phyloP scores from a whole-genome alignment of 2,329 filamentous ascomycete genomes.

The Cephalotrichum gorgonifer region DNA sequence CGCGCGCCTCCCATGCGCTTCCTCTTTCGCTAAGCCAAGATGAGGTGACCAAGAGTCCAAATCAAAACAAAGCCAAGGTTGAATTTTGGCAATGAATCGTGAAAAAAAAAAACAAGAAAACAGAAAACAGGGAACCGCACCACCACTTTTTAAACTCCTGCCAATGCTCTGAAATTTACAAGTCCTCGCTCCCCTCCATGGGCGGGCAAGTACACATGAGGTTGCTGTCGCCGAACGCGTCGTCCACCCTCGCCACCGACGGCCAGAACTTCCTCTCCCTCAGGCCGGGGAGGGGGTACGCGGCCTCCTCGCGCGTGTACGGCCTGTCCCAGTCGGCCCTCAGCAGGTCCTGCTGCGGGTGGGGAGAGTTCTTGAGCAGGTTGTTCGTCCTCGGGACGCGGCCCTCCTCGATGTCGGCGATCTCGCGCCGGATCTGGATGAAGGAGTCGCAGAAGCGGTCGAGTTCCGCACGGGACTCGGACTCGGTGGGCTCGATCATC shows the following conservation, averaged over 20 bases:
- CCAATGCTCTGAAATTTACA: neutral
- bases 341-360: conserved; percentile 73
- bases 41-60: too few species aligned
- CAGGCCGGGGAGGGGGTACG: conserved; percentile 74
- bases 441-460: conserved; percentile 88
- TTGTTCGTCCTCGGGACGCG: conserved; percentile 65
- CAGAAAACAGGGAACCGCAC: neutral
- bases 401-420: conserved; percentile 72
- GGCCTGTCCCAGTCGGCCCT: conserved; percentile 65
- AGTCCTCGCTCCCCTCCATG: neutral
- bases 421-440: conserved; percentile 77
- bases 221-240: conserved; percentile 24
- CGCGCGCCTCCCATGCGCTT: too few species aligned
- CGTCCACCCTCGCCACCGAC: conserved; percentile 73
- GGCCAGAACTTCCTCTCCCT: conserved; percentile 98
- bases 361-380: conserved; percentile 80
- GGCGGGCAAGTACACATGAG: neutral
- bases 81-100: too few species aligned
- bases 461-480: conserved; percentile 63
- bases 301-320: conserved; percentile 73
- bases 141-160: neutral
- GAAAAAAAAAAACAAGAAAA: too few species aligned
- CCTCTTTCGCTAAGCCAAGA: too few species aligned
- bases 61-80: too few species aligned
- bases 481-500: conserved; percentile 97